Evolutionary conservation across 2,329 filamentous ascomycete species (phyloP), one percentile per base, ranked within the genome.

Genomic region (Pyricularia grisea): DNA sequence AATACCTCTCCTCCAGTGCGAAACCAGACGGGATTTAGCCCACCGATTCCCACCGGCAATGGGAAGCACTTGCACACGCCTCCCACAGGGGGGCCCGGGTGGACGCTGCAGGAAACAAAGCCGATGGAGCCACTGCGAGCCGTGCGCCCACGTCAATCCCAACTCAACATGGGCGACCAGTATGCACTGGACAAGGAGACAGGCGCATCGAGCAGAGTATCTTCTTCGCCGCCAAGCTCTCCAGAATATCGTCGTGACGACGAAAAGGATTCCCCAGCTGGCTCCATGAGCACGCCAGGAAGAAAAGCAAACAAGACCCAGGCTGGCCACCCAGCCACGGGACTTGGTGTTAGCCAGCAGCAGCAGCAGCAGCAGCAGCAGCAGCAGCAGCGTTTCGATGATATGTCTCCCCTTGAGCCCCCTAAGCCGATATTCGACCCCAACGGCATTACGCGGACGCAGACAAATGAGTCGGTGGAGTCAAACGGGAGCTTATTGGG

Each of bases 31-130:
- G 55, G 67, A 12, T 63, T 63, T 28, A 68, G 55, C 67, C 50
- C 67, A n/a, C 67, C 58, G 50, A 58, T 68, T 5, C 20, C 55
- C 30, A 27, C 14, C 31, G 69, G 68, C 20, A 72, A 73, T 20
- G 75, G 74, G 66, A 82, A 81, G 60, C 78, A 81, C 11, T 75
- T 81, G 9, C 79, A 81, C 42, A 78, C 74, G 31, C 77, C 83
- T 3, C 79, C 80, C 30, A 81, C 80, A 1, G 76, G 78, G n/a
- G 81, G 81, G 0, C 80, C 80, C 0, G 78, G 79, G 23, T 88
- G 85, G 85, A 84, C 82, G 67, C 75, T 85, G 6, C 81, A 87
- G 71, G 84, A 87, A 75, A 87, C 85, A 11, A 80, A 84, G 70
- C 77, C 88, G 50, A 76, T 81, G 1, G 81, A 85, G 71, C 86